Conservation (phyloP, 148 eudicot genomes). For the Camellia lanceoleosa region DNA sequence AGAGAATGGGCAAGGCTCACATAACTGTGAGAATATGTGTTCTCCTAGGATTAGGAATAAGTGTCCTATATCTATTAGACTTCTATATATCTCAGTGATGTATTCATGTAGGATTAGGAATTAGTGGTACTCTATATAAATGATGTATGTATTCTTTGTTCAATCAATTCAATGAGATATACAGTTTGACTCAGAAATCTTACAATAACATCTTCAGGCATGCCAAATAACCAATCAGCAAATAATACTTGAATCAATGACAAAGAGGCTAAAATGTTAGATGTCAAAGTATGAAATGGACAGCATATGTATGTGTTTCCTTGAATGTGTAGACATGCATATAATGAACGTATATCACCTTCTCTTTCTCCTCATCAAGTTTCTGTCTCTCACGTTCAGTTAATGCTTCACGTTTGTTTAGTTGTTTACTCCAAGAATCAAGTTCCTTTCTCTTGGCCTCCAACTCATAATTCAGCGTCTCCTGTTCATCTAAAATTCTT, state of each 20-base stretch:
- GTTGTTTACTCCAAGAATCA: background rate
- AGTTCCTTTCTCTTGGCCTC: background rate
- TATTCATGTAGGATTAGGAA: too few species aligned
- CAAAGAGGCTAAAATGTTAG: background rate
- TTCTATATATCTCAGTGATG: too few species aligned
- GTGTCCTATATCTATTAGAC: too few species aligned
- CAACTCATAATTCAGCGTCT: background rate
- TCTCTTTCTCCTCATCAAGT: conserved; percentile 13
- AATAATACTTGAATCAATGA: background rate
- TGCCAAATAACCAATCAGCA: background rate
- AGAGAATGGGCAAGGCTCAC: too few species aligned
- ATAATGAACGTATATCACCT: conserved; percentile 3
- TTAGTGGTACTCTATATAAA: too few species aligned
- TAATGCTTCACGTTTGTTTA: background rate
- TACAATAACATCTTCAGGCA: too few species aligned
- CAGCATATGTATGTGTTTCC: background rate
- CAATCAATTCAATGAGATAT: too few species aligned
- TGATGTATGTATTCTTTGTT: too few species aligned
- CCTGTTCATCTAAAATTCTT: background rate
- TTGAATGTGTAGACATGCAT: background rate
- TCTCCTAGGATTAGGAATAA: too few species aligned
- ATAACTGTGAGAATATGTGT: too few species aligned
- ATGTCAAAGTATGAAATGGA: background rate
- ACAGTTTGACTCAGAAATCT: too few species aligned
- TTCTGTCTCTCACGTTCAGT: background rate